Evolutionary conservation across 139 green algal species (phyloP).

Genomic region (Chlamydomonas sphaeroides): DNA sequence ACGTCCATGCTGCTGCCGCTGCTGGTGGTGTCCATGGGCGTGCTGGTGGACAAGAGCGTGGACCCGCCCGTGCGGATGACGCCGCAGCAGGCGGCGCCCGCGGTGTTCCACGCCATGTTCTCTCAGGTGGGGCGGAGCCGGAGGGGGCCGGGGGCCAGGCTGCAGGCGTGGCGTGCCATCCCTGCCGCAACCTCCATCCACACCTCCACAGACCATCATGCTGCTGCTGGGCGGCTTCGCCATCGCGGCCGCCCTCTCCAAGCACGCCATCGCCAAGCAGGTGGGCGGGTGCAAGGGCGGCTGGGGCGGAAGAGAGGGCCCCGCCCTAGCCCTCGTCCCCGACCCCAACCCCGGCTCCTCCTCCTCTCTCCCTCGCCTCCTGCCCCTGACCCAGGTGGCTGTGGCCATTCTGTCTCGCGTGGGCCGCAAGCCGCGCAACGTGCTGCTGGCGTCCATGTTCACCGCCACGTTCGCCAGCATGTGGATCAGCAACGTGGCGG

Average conservation of each 20-base stretch:
- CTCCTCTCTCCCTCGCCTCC: neutral
- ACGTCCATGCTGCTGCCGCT: conserved; percentile 74
- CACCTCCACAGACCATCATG: conserved; percentile 71
- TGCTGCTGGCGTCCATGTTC: conserved; percentile 78
- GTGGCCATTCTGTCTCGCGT: conserved; percentile 58
- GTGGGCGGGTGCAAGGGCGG: conserved; percentile 3
- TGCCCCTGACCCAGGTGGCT: conserved; percentile 45
- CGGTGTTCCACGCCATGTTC: conserved; percentile 78
- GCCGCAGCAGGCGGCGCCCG: conserved; percentile 63
- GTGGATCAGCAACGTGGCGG: conserved; percentile 84
- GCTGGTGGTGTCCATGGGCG: conserved; percentile 22
- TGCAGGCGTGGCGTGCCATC: no score
- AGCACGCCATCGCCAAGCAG: conserved; percentile 81
- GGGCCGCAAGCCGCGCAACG: conserved; percentile 56
- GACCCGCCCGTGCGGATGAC: conserved; percentile 51
- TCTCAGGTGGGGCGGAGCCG: conserved; percentile 52
- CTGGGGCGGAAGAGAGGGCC: neutral
- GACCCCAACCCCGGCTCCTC: no score
- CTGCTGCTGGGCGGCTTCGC: conserved; percentile 81
- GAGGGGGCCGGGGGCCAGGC: neutral
- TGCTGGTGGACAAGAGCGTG: conserved; percentile 55
- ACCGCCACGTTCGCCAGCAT: conserved; percentile 75
- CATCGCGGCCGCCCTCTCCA: conserved; percentile 77
- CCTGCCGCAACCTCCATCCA: no score
- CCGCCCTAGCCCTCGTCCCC: neutral